Conservation (phyloP, 768 basidiomycete species). For the Pleurotus citrinopileatus region DNA sequence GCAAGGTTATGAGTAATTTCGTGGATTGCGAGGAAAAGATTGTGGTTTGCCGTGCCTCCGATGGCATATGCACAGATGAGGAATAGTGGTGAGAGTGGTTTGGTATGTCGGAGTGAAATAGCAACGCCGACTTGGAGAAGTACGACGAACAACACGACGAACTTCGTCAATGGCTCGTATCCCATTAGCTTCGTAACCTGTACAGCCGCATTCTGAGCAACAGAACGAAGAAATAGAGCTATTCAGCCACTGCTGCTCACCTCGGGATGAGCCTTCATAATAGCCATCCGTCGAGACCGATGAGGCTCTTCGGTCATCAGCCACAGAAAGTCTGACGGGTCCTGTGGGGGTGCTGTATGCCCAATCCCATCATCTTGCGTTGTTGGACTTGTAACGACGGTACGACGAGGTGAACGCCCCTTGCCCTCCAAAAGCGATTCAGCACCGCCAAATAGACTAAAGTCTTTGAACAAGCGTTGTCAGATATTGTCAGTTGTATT, state of each 20-base stretch:
- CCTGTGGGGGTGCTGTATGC: conserved; percentile 57
- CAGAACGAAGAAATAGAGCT: neutral
- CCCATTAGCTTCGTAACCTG: conserved; percentile 98
- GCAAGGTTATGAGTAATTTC: conserved; percentile 99
- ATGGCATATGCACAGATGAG: conserved; percentile 77
- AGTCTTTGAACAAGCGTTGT: conserved; percentile 46
- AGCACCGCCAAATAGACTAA: conserved; percentile 80
- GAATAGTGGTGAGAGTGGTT: conserved; percentile 70
- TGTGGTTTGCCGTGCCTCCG: conserved; percentile 96
- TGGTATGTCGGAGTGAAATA: conserved; percentile 60
- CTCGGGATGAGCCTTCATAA: conserved; percentile 94
- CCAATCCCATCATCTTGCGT: conserved; percentile 36
- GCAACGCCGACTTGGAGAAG: conserved; percentile 68
- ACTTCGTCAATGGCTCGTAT: conserved; percentile 88
- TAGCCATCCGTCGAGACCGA: conserved; percentile 78
- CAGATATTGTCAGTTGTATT: neutral
- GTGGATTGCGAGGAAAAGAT: conserved; percentile 96
- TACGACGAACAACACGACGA: conserved; percentile 81
- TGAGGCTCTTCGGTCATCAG: conserved; percentile 98
- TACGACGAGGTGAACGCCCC: conserved; percentile 47
- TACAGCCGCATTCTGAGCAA: neutral
- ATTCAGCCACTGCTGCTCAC: conserved; percentile 34
- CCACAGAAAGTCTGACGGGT: conserved; percentile 92
- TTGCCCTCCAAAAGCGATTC: conserved; percentile 65
- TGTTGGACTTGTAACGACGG: conserved; percentile 39